A percentile compares a stretch with the other conserved stretches of the same genome.
Conservation (phyloP, 441 rosid species). For the Populus hybrid region DNA sequence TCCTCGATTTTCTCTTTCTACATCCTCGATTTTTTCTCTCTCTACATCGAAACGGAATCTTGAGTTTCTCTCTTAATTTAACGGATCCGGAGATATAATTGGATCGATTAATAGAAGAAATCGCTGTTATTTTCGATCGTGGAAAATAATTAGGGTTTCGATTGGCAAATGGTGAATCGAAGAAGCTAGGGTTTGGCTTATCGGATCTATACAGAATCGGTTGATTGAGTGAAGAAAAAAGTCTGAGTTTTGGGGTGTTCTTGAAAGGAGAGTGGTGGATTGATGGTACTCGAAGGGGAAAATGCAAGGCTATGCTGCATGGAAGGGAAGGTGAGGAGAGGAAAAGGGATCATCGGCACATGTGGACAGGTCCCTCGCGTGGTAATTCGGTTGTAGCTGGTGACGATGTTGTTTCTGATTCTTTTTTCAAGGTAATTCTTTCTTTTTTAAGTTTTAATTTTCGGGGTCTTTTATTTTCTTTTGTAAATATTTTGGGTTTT, state of each 20-base stretch:
- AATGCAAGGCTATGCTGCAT: too few species aligned
- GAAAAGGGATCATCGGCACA: constrained; percentile 52
- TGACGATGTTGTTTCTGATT: constrained; percentile 37
- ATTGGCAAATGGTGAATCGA: neutral
- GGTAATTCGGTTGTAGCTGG: constrained; percentile 40
- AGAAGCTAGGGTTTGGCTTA: constrained; percentile 19
- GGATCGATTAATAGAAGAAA: constrained; percentile 2
- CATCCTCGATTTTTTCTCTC: constrained; percentile 2
- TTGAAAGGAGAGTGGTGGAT: constrained; percentile 4
- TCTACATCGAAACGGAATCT: constrained; percentile 22
- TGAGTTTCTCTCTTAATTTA: neutral
- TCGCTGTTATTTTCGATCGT: neutral
- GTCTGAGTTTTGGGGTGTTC: neutral
- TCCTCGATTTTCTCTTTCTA: neutral
- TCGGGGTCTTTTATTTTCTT: neutral
- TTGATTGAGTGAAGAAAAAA: neutral
- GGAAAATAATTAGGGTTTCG: constrained; percentile 15
- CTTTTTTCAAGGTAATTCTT: constrained; percentile 42
- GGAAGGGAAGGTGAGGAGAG: constrained; percentile 21
- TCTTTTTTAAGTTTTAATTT: neutral
- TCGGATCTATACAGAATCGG: constrained; percentile 1
- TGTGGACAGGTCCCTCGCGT: constrained; percentile 68
- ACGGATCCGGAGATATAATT: constrained; percentile 5
- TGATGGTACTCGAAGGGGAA: too few species aligned
- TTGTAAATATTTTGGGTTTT: neutral